Evolutionary conservation across 2,329 filamentous ascomycete genomes (phyloP), one percentile per base, ranked within the genome.

Genomic region (Cordyceps fumosorosea): DNA sequence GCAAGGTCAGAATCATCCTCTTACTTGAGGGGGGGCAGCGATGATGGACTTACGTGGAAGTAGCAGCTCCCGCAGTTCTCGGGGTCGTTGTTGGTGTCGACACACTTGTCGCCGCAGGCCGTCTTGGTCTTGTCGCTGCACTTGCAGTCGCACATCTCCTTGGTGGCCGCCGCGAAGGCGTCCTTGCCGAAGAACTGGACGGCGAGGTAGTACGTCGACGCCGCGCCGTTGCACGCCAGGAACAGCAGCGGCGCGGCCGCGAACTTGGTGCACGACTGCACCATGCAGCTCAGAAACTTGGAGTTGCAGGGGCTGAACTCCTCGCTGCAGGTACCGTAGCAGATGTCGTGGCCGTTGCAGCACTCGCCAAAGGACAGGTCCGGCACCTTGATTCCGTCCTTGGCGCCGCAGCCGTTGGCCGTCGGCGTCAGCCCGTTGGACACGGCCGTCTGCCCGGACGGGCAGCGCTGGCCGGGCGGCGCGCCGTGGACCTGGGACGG

Each of bases 321-420:
- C 58, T 60, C 50, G n/a, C 11, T 34, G 50, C 58, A 60, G 12
- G 58, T 60, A 40, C 58, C 58, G 40, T 11, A 60, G 58, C 58
- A 60, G 6, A 60, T 47, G 6, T 60, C 58, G 50, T 60, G 58
- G 50, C 20, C 26, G 58, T 60, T 20, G 58, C 58, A 60, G 58
- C 58, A 60, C 58, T 60, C n/a, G 40, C 58, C 58, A 47, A 60
- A 60, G 3, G 50, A 54, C 26, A 60, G 40, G 50, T 60, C 18
- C 12, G 58, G 58, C 20, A 60, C 40, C 20, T 54, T 54, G 50
- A 60, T 53, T 50, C 58, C 58, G 50, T 54, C 58, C 50, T 60
- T 54, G 40, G 58, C 50, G 50, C 58, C 58, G 50, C 58, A 60
- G 37, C 58, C 58, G 58, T 60, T 60, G 58, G 58, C 26, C 12